Base-by-base conservation (phyloP, 2,329 filamentous ascomycete species). In the Coniochaeta pulveracea region DNA sequence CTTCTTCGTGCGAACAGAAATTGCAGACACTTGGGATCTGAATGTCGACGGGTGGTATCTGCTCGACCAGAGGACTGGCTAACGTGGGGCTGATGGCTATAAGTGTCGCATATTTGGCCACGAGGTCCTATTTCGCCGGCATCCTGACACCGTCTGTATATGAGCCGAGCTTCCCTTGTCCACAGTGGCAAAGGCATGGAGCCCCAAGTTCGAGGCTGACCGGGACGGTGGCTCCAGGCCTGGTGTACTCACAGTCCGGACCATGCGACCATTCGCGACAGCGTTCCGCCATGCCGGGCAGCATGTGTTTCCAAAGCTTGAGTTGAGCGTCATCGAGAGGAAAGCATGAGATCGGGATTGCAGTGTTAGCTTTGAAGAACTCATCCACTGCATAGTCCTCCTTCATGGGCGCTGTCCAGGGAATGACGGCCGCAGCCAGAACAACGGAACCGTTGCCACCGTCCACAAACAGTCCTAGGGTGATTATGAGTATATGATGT, bases 31-130 rank as follows among this genome's bases (percentile, higher is more conserved):
- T 17, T 6, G 35, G 23, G 12, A 32, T 26, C 11, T 26, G 21
- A 26, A 24, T 22, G 14, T 59, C 53, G 1, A 59, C 39, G n/a
- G n/a, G n/a, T n/a, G n/a, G n/a, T 14, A 59, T 41, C 16, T 60
- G 48, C 42, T 69, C 64, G 2, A 63, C 57, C 8, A 58, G 53
- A 0, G 57, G 55, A 15, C 57, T 54, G 7, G 65, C 51, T 44
- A 62, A 79, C 0, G 56, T 51, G 0, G 70, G 70, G 35, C 72
- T 76, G 42, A 79, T 69, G 4, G 69, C 71, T 5, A 73, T 54
- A 5, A 76, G 62, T 18, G 74, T 69, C 18, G 66, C 60, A 31
- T 61, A 51, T 34, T 54, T 47, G 1, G 53, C 51, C 9, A 57
- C 57, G 7, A 46, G 51, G 1, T 65, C 55, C 56, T 66, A 66